Evolutionary conservation across 306 rosid species (phyloP), one percentile per base, ranked within the genome.

Genomic region (Myrica gale): DNA sequence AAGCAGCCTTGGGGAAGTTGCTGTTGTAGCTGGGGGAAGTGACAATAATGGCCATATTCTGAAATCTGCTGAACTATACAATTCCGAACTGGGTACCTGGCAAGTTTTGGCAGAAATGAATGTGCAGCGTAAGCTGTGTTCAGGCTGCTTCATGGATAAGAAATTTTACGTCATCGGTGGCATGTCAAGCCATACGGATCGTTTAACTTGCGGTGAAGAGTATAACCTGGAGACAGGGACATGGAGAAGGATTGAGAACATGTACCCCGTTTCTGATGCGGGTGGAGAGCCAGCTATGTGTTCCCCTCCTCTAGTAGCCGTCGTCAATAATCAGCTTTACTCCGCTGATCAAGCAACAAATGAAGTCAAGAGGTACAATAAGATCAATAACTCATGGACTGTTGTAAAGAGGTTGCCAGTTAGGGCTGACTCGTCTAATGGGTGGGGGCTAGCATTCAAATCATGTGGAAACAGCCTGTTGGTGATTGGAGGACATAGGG

Each of bases 281-380:
- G 69, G 75, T 0, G 20, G 37, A 19, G 73, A 52, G 21, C 79
- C 71, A 41, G 62, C 52, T 7, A 20, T 44, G 74, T 74, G 68
- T n/a, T 75, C 87, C 16, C 87, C 87, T 32, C 87, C 87, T 45
- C 76, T 84, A n/a, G 82, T 80, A 32, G 87, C 87, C 5, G 87
- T 84, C 12, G 84, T 84, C 37, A 75, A 84, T 26, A 76, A 80
- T 46, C 74, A 84, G 72, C 73, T 84, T 16, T 84, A 79, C 62
- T 56, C 79, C 4, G 87, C 76, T 21, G 84, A 84, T 20, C 68
- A 76, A 61, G n/a, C 58, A 2, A 76, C 76, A n/a, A 79, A 83
- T 43, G 50, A 66, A 42, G 79, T 84, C 7, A 76, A 76, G 79
- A 84, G 69, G 52, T 84, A 84, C 56, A 68, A 76, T 58, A 84